A percentile compares a stretch with the other conserved stretches of the same genome.
phyloP scores from a whole-genome alignment of 2,329 filamentous ascomycete genomes.

The Neopestalotiopsis clavispora region DNA sequence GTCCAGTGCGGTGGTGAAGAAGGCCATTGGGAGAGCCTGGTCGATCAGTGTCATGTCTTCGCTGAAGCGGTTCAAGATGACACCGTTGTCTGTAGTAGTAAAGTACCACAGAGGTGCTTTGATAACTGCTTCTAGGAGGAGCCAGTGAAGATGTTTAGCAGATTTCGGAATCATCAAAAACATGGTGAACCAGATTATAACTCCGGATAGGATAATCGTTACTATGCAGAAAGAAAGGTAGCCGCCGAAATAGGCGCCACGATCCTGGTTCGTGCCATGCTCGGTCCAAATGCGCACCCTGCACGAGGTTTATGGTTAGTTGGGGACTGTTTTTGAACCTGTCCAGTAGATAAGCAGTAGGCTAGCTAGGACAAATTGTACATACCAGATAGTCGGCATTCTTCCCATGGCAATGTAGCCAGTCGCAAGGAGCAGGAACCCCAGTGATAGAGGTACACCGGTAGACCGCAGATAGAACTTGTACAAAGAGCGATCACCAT shows the following conservation, averaged over 20 bases:
- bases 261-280: conserved; percentile 10
- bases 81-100: conserved; percentile 6
- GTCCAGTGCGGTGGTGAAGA: background rate
- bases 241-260: conserved; percentile 6
- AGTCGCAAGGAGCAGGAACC: conserved; percentile 4
- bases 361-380: background rate
- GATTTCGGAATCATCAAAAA: conserved; percentile 5
- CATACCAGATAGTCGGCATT: conserved; percentile 28
- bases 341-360: background rate
- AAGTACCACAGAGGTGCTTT: conserved; percentile 11
- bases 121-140: background rate
- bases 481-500: conserved; percentile 8
- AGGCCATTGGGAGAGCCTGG: conserved; percentile 2
- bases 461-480: conserved; percentile 12
- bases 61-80: conserved; percentile 7
- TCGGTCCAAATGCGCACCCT: conserved; percentile 15
- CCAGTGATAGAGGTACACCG: background rate
- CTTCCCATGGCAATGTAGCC: conserved; percentile 22
- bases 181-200: conserved; percentile 9
- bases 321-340: too few relatives aligned
- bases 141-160: conserved; percentile 8
- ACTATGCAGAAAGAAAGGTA: conserved; percentile 3
- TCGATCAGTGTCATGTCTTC: conserved; percentile 11
- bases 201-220: background rate
- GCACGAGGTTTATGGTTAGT: background rate